Evolutionary conservation across 148 eudicot species (phyloP).

Genomic region (Amaranthus palmeri): DNA sequence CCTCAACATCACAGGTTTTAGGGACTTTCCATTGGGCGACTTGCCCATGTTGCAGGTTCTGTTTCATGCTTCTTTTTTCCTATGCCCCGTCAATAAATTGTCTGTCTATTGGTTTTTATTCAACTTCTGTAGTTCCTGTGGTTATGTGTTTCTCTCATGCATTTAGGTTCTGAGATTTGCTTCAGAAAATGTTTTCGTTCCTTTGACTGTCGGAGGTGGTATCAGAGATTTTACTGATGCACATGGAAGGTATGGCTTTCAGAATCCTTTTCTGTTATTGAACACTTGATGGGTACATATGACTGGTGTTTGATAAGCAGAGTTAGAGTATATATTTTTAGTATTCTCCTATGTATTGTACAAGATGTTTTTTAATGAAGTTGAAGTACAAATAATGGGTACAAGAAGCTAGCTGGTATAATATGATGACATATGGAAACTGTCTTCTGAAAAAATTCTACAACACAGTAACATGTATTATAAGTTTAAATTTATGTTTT

Average conservation of each 20-base stretch:
- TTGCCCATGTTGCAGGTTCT: constrained; percentile 94
- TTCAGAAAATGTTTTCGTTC: constrained; percentile 93
- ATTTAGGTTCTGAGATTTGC: constrained; percentile 67
- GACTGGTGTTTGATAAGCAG: too few species aligned
- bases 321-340: too few species aligned
- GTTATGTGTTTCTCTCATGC: constrained; percentile 7
- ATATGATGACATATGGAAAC: too few species aligned
- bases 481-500: too few species aligned
- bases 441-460: too few species aligned
- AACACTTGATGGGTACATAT: too few species aligned
- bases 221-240: constrained; percentile 96
- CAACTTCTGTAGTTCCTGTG: background rate
- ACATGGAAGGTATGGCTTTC: constrained; percentile 63
- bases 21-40: constrained; percentile 95
- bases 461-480: too few species aligned
- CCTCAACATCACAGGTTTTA: constrained; percentile 89
- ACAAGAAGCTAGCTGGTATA: too few species aligned
- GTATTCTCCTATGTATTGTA: too few species aligned
- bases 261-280: background rate
- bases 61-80: constrained; percentile 5
- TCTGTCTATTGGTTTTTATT: background rate
- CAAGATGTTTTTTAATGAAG: too few species aligned
- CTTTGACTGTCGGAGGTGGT: constrained; percentile 97
- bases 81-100: too few species aligned
- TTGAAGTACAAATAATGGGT: too few species aligned